Base-by-base conservation (phyloP, 108 stramenopile species). In the Cylindrotheca fusiformis region DNA sequence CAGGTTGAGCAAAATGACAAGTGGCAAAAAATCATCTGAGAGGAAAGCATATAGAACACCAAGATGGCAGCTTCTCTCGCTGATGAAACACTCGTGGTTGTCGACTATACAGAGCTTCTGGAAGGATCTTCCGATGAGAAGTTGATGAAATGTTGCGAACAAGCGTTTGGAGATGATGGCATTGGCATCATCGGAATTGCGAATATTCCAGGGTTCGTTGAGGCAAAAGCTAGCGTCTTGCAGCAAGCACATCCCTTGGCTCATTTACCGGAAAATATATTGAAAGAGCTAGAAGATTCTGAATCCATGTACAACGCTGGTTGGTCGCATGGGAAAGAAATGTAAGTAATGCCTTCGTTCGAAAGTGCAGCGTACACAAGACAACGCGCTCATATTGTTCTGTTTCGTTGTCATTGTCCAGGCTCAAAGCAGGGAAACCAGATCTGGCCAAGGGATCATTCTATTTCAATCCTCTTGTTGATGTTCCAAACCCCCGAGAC, bases 311-410 rank as follows among this genome's bases (percentile, higher is more conserved):
- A 90, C 72, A 94, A 97, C 65, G 87, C 94, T 14, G 96, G 96
- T 25, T 97, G 94, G 94, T 79, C 77, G 22, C 87, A 84, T 55
- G 96, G 96, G 10, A 97, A 94, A 63, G 96, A 97, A 69, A 94
- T 47, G 32, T 41, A 14, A 41, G 36, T 41, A 10, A 41, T 41
- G 36, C 14, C 14, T 14, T 41, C 14, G 36, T 41, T 41, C 10
- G n/a, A n/a, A n/a, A n/a, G n/a, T n/a, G n/a, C n/a, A n/a, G n/a
- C n/a, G n/a, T n/a, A n/a, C n/a, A n/a, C n/a, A n/a, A n/a, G n/a
- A n/a, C n/a, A n/a, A n/a, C n/a, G n/a, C n/a, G n/a, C n/a, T n/a
- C n/a, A n/a, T n/a, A n/a, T n/a, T n/a, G n/a, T n/a, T n/a, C n/a
- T n/a, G n/a, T n/a, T n/a, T n/a, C n/a, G n/a, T n/a, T n/a, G n/a